Evolutionary conservation across 2,329 filamentous ascomycete species (phyloP), one percentile per base, ranked within the genome.

Genomic region (Aspergillus viridinutans): DNA sequence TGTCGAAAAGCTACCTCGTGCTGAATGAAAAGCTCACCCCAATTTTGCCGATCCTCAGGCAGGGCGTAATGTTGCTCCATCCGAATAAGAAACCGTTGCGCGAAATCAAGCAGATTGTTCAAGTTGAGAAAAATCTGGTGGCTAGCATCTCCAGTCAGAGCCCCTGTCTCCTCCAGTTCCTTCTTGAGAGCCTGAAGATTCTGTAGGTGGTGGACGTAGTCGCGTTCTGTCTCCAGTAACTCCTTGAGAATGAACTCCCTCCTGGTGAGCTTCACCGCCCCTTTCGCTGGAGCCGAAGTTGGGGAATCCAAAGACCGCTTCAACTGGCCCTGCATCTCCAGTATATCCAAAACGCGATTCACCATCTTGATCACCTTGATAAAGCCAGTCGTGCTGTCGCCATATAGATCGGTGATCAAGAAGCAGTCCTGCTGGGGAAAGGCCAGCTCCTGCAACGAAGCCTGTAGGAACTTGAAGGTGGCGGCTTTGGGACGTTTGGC

Each of bases 41-140:
- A 99, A 72, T 93, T 89, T 72, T 99, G 94, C 59, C 85, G 81
- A 3, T 83, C 77, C 59, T 88, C 82, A 0, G 90, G 83, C 76
- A 91, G 85, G 3, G 90, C 92, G 69, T 97, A 96, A 40, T 92
- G 95, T 28, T 95, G 95, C 77, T 99, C 94, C 61, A 99, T 90
- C 55, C 92, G 88, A 67, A 99, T 97, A 50, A 99, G 80, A 68
- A 99, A 97, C 28, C 92, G 86, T 61, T 95, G 88, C 71, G 97
- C 93, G 71, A 97, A 96, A 74, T 99, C 94, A 53, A 99, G 83
- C 50, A 99, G 90, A 29, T 90, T 86, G 72, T 97, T 96, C 69
- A 97, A 86, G 75, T 99, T 99, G 60, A 97, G 82, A 76, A 99
- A 99, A 61, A 99, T 97, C 69, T 92, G 87, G 76, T 97, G 92